Conservation (phyloP, 2,329 filamentous ascomycete genomes). For the Neospermospora avenae region DNA sequence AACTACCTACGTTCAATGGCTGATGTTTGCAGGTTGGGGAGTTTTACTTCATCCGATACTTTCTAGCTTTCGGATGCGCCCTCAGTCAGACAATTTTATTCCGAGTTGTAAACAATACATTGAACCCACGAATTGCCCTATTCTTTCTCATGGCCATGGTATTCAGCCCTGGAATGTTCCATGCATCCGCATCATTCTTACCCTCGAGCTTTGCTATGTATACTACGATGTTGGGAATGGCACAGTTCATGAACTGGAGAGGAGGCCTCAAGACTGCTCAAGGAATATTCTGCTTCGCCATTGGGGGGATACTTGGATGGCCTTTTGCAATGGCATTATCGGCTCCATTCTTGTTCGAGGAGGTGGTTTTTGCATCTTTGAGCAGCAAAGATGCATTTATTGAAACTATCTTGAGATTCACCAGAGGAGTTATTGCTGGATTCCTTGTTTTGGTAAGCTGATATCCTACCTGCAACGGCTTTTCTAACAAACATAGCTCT, state of each 20-base stretch:
- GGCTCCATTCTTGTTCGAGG: conserved; percentile 77
- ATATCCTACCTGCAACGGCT: too few relatives aligned
- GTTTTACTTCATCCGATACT: conserved; percentile 82
- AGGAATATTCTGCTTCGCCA: conserved; percentile 87
- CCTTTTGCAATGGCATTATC: conserved; percentile 85
- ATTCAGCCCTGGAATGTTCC: conserved; percentile 88
- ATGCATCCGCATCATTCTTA: conserved; percentile 80
- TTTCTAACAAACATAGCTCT: conserved; percentile 46
- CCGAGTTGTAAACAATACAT: conserved; percentile 67
- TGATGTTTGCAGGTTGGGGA: conserved; percentile 52
- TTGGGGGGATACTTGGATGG: conserved; percentile 86
- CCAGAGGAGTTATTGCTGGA: conserved; percentile 57
- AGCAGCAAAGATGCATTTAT: conserved; percentile 57
- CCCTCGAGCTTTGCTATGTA: conserved; percentile 98
- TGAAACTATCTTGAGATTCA: conserved; percentile 56
- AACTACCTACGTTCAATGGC: not conserved
- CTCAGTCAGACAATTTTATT: conserved; percentile 80
- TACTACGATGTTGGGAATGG: conserved; percentile 77
- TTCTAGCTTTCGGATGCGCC: conserved; percentile 73
- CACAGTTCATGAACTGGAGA: conserved; percentile 87
- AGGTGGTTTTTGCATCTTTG: conserved; percentile 56
- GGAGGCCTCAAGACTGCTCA: conserved; percentile 74
- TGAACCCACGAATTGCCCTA: conserved; percentile 80
- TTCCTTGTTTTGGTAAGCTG: conserved; percentile 33
- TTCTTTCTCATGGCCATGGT: conserved; percentile 77